These are phyloP conservation scores for Primulina eburnea DNA, from an alignment of 257 asterid species.

Conservation along the genomic window DNA sequence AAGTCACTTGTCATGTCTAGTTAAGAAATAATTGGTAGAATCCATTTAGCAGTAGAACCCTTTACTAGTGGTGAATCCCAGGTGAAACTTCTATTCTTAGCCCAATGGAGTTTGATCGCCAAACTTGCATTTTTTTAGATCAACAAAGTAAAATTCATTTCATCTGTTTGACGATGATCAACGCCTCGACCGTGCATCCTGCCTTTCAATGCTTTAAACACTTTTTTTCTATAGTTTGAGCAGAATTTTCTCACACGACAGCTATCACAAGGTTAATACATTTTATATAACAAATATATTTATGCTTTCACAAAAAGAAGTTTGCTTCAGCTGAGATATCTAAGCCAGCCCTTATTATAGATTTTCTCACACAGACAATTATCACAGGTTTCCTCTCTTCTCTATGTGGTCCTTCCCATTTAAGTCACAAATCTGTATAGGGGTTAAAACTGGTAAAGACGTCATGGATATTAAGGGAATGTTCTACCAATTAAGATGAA, in stretches of 20 bases:
- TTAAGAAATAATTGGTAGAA: background rate
- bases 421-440: background rate
- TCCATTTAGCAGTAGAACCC: background rate
- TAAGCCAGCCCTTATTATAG: background rate
- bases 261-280: background rate
- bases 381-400: background rate
- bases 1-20: slow-evolving; percentile 24
- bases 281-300: background rate
- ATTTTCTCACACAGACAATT: no score
- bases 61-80: background rate
- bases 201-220: background rate
- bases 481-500: background rate
- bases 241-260: background rate
- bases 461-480: background rate
- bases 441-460: background rate
- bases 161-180: no score
- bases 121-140: no score
- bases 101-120: background rate
- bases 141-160: background rate
- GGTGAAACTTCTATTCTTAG: background rate
- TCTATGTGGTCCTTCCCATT: background rate
- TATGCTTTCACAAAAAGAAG: background rate
- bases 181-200: no score
- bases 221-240: background rate
- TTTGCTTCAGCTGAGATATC: background rate